phyloP scores from a whole-genome alignment of 225 moss, liverwort and hornwort genomes.

The Physcomitrium patens region DNA sequence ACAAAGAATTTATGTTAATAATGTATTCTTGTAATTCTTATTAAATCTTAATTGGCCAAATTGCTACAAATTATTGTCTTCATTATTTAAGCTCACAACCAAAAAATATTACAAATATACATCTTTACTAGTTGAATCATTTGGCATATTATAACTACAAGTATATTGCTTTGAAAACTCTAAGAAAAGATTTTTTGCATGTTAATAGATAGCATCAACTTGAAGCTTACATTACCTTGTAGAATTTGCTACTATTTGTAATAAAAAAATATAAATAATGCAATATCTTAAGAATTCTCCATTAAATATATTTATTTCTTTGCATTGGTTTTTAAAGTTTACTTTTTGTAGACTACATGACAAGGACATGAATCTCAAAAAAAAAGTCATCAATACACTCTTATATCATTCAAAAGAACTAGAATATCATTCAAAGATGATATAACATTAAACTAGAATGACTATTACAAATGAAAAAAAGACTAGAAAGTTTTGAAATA shows the following conservation, averaged over 20 bases:
- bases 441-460: too few species aligned
- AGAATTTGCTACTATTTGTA: neutral
- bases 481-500: too few species aligned
- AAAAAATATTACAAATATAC: conserved; percentile 32
- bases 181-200: conserved; percentile 26
- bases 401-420: too few species aligned
- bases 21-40: conserved; percentile 22
- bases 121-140: too few species aligned
- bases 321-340: conserved; percentile 26
- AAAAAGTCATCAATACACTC: too few species aligned
- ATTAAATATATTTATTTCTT: conserved; percentile 5
- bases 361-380: too few species aligned
- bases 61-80: neutral
- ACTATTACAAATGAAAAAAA: too few species aligned
- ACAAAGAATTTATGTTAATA: neutral
- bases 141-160: too few species aligned
- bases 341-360: too few species aligned
- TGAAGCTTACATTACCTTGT: conserved; percentile 39
- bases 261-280: conserved; percentile 20
- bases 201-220: conserved; percentile 39
- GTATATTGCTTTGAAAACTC: too few species aligned
- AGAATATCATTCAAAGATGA: too few species aligned
- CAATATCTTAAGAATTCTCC: conserved; percentile 13
- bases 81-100: conserved; percentile 28
- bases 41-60: conserved; percentile 11